Evolutionary conservation across 2,329 filamentous ascomycete genomes (phyloP).

Genomic region (Fusarium compactum): DNA sequence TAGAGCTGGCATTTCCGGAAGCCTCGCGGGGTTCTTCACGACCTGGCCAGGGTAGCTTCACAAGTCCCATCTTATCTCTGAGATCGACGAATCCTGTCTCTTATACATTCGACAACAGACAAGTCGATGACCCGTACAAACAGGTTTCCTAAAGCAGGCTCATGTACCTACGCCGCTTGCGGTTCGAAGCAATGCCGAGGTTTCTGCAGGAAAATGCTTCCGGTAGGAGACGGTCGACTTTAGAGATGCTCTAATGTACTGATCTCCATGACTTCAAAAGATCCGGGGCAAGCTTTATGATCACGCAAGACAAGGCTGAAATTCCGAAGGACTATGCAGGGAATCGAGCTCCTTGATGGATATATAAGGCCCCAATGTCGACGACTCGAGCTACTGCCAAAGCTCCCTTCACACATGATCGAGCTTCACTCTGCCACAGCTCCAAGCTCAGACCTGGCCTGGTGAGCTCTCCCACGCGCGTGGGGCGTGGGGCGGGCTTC

Average conservation of each 20-base stretch:
- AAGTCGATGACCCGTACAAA: constrained; percentile 41
- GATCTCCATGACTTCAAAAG: constrained; percentile 29
- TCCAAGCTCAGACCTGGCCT: constrained; percentile 35
- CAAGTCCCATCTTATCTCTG: constrained; percentile 33
- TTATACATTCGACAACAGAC: constrained; percentile 21
- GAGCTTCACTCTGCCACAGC: constrained; percentile 9
- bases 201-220: constrained; percentile 10
- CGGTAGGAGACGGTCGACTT: constrained; percentile 5
- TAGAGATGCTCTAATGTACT: constrained; percentile 15
- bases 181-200: constrained; percentile 14
- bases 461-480: constrained; percentile 46
- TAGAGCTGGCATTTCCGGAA: constrained; percentile 25
- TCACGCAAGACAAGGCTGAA: constrained; percentile 42
- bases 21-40: constrained; percentile 20
- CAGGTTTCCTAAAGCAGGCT: constrained; percentile 21
- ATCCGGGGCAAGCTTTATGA: constrained; percentile 32
- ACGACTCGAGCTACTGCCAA: not conserved
- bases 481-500: constrained; percentile 47
- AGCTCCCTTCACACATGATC: constrained; percentile 5
- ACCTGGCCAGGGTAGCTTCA: constrained; percentile 10
- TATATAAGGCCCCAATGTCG: constrained; percentile 22
- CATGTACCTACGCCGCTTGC: constrained; percentile 5
- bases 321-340: constrained; percentile 26
- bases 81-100: constrained; percentile 36
- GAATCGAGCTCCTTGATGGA: constrained; percentile 19